Percentiles rank a stretch among this genome's conserved stretches.
These are phyloP conservation scores for Venturiaceae sp. DNA, from an alignment of 2,329 filamentous ascomycete species.

Conservation along the genomic window DNA sequence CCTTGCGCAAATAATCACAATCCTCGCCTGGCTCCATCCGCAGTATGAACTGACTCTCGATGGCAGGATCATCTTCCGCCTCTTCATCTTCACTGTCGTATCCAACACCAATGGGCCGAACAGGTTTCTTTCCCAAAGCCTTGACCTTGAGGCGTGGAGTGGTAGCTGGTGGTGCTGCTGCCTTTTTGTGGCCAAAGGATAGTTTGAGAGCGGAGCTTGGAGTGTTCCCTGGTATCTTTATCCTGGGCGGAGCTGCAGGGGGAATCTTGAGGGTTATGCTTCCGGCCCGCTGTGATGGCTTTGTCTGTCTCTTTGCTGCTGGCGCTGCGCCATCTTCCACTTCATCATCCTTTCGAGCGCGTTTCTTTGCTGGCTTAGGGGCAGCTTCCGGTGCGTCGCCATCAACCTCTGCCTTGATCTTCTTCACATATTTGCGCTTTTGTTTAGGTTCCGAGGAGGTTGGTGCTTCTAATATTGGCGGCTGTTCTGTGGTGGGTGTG, in stretches of 20 bases:
- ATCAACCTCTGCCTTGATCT: slow-evolving; percentile 18
- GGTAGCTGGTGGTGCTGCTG: slow-evolving; percentile 15
- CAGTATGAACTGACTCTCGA: slow-evolving; percentile 82
- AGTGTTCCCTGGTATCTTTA: slow-evolving; percentile 16
- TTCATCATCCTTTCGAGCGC: slow-evolving; percentile 25
- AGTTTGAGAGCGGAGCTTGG: slow-evolving; percentile 30
- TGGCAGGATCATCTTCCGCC: slow-evolving; percentile 73
- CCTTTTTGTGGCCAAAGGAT: slow-evolving; percentile 19
- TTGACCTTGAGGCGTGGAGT: slow-evolving; percentile 16
- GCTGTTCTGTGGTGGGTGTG: slow-evolving; percentile 1
- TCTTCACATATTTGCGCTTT: slow-evolving; percentile 34
- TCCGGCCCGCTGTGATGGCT: slow-evolving; percentile 15
- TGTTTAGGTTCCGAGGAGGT: slow-evolving; percentile 28
- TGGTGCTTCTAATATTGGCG: slow-evolving; percentile 12
- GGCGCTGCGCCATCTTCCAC: slow-evolving; percentile 15
- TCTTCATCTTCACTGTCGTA: slow-evolving; percentile 97
- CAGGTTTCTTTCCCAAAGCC: slow-evolving; percentile 51
- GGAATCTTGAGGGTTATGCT: slow-evolving; percentile 11
- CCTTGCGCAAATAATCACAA: slow-evolving; percentile 69
- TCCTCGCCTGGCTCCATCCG: slow-evolving; percentile 82
- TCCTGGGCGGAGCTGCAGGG: slow-evolving; percentile 15
- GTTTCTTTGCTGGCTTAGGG: slow-evolving; percentile 24
- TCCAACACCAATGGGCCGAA: slow-evolving; percentile 69
- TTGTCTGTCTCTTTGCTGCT: slow-evolving; percentile 17
- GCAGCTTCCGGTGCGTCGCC: slow-evolving; percentile 17